Base-by-base conservation (phyloP, 73 alveolate genomes). In the Tetrahymena thermophila region DNA sequence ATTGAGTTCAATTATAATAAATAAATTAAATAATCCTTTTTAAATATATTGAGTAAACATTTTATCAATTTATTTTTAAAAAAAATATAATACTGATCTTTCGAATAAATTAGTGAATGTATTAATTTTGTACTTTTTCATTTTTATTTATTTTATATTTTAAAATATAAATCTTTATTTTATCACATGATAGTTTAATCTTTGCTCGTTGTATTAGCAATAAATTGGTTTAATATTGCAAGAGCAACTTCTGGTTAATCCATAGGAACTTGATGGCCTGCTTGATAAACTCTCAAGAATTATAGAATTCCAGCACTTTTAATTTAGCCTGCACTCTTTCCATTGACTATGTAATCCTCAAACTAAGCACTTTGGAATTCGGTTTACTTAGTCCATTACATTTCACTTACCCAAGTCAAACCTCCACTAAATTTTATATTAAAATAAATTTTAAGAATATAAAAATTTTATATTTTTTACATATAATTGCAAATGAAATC, bases 261-360 rank as follows among this genome's bases (percentile, higher is more conserved):
- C 96, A 97, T 98, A 23, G 99, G 99, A 40, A 98, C 98, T 99
- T 97, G 96, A 93, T 98, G 99, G 14, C 99, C 99, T 34, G 99
- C 99, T n/a, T 94, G 94, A 44, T 96, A 96, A 83, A 97, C 97
- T 94, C 96, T 95, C 25, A 95, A 96, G 93, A 44, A 95, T 40
- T 37, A 56, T 15, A 95, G 28, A 3, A 85, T 34, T 5, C 84
- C 84, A 43, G 71, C 58, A 85, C 57, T 37, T 35, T 85, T 85
- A 23, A 37, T 37, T 58, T 58, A 31, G 1, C 85, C 50, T 8
- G 57, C 94, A 35, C 44, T 85, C 31, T 17, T 21, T 35, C 57
- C 57, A 37, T 40, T 37, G 17, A 37, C 94, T 28, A 85, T 23
- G 96, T 97, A 97, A n/a, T 94, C 96, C 17, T 93, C 28, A 96